phyloP scores from a whole-genome alignment of 169 alveolate genomes.

The Amoebophrya sp. region DNA sequence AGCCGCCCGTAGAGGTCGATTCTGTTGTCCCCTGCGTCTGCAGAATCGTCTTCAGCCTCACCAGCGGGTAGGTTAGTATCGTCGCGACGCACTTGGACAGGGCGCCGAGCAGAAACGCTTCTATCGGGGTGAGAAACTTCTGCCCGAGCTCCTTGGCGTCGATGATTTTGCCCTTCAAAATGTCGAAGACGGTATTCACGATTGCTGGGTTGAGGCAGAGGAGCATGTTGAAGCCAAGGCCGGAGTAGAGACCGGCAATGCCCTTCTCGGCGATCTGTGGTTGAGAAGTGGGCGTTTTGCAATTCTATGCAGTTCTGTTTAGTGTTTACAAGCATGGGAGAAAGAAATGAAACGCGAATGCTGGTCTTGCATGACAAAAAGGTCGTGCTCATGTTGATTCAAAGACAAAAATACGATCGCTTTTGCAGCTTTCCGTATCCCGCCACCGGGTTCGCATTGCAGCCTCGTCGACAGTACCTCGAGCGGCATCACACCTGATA shows the following conservation, averaged over 20 bases:
- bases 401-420: not conserved
- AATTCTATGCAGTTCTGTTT: too few relatives aligned
- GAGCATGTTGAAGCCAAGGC: not conserved
- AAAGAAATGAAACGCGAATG: too few relatives aligned
- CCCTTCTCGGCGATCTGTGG: not conserved
- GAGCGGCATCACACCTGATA: not conserved
- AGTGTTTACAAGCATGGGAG: too few relatives aligned
- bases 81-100: not conserved
- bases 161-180: not conserved
- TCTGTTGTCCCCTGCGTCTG: too few relatives aligned
- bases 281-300: too few relatives aligned
- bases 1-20: too few relatives aligned
- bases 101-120: constrained; percentile 1
- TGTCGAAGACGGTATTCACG: not conserved
- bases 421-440: not conserved
- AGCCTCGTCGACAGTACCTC: not conserved
- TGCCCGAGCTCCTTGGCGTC: not conserved
- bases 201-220: not conserved
- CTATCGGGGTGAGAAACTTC: not conserved
- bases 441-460: not conserved
- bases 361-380: too few relatives aligned
- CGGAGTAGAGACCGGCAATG: not conserved
- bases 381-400: too few relatives aligned
- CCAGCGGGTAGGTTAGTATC: not conserved
- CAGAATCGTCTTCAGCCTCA: not conserved